Base-by-base conservation (phyloP, 2,329 filamentous ascomycete species). In the Thelonectria discophora region DNA sequence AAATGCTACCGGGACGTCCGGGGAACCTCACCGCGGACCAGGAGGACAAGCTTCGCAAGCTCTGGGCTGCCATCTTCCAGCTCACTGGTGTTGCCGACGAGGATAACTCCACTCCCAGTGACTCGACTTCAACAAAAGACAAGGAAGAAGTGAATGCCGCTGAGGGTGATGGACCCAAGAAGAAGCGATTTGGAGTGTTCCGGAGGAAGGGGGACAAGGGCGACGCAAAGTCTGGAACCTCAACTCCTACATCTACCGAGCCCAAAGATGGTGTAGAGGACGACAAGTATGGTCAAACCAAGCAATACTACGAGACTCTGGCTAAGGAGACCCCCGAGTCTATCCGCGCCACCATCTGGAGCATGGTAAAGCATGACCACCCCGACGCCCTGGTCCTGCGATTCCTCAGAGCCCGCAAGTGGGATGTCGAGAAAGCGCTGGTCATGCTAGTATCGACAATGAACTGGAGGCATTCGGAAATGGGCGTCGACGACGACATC, bases 291-390 rank as follows among this genome's bases (percentile, higher is more conserved):
- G 94, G 93, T 48, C 91, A 95, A 77, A 91, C 86, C 39, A 95
- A 94, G 78, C 88, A 93, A 51, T 97, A 93, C 78, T 87, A 92
- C 69, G 88, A 94, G 42, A 92, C 93, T 0, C 78, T 99, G 10
- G 89, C 90, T 50, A 92, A 86, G 62, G 86, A 90, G 72, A 85
- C 88, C 1, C 92, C 94, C 0, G 92, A 96, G 71, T 84, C 90
- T 45, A 87, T 99, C 66, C 88, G 93, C 54, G 82, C 84, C 15
- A 89, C 93, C 0, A 91, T 98, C 74, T 98, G 95, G 95, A 86
- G 81, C 68, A 97, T 97, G 93, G 87, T 94, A 60, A 99, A 98
- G 81, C 90, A 95, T 72, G 95, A 99, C 73, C 88, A 98, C 74
- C 95, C 95, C 0, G 95, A 99, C 78, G 90, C 76, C 0, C 60